These are phyloP conservation scores for Nannizzia gypsea DNA, from an alignment of 2,329 filamentous ascomycete species.

Conservation along the genomic window DNA sequence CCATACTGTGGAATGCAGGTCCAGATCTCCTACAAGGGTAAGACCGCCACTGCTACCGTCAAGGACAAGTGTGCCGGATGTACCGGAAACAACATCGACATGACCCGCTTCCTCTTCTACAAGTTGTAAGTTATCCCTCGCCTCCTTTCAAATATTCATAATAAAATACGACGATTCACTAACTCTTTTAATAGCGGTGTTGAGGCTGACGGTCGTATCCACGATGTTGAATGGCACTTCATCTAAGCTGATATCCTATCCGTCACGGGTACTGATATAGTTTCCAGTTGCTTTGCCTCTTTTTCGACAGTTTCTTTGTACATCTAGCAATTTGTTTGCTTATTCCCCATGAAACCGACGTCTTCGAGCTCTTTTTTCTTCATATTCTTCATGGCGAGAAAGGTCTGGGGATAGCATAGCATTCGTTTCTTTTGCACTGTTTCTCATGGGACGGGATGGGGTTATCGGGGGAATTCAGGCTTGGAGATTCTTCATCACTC, in stretches of 20 bases:
- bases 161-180: not conserved
- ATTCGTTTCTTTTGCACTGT: not conserved
- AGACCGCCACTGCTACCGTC: slow-evolving; percentile 47
- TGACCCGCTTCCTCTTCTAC: slow-evolving; percentile 28
- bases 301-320: not conserved
- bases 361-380: not conserved
- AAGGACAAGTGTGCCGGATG: slow-evolving; percentile 71
- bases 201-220: slow-evolving; percentile 30
- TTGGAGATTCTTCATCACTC: not conserved
- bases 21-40: slow-evolving; percentile 50
- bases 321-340: not conserved
- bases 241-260: slow-evolving; percentile 7
- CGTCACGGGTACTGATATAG: not conserved
- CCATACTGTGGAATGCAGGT: slow-evolving; percentile 58
- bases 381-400: not conserved
- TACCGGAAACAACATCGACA: slow-evolving; percentile 21
- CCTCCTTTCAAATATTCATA: not conserved
- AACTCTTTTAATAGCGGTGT: slow-evolving; percentile 19
- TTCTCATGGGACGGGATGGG: not conserved
- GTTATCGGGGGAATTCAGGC: not conserved
- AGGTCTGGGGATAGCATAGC: not conserved
- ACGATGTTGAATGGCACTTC: slow-evolving; percentile 34
- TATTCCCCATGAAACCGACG: not conserved
- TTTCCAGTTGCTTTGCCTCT: not conserved
- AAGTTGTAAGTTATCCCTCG: slow-evolving; percentile 13